These are phyloP conservation scores for Zelonia costaricensis DNA, from an alignment of 208 protist species.

Conservation along the genomic window DNA sequence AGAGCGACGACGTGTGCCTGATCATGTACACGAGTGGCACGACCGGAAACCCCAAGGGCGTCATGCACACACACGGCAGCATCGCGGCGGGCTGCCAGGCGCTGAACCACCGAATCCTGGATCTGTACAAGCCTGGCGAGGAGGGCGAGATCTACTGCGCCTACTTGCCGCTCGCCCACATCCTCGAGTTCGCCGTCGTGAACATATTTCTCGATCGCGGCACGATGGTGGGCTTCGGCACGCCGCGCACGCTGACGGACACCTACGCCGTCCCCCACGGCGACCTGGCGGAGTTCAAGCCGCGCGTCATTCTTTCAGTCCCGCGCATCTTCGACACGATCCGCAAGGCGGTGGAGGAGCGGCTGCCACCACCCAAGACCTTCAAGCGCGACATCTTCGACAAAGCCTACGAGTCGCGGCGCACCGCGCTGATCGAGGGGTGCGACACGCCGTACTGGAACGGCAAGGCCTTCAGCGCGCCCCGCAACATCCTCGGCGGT, in stretches of 20 bases:
- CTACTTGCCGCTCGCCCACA: constrained; percentile 92
- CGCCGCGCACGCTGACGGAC: constrained; percentile 78
- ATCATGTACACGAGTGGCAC: constrained; percentile 95
- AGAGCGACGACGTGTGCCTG: constrained; percentile 32
- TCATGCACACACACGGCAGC: constrained; percentile 71
- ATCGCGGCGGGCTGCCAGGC: constrained; percentile 42
- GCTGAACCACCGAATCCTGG: constrained; percentile 38
- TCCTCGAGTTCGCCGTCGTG: constrained; percentile 85
- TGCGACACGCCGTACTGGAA: constrained; percentile 89
- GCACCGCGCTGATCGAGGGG: constrained; percentile 58
- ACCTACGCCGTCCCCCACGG: constrained; percentile 64
- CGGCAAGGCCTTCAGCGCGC: constrained; percentile 72
- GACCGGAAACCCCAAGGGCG: constrained; percentile 90
- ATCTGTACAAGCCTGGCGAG: constrained; percentile 37
- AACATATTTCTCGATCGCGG: constrained; percentile 71
- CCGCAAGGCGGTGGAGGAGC: constrained; percentile 77
- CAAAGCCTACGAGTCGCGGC: constrained; percentile 56
- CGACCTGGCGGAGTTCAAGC: constrained; percentile 78
- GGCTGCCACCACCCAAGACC: constrained; percentile 54
- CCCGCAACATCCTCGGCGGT: constrained; percentile 59
- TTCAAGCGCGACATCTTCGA: constrained; percentile 84
- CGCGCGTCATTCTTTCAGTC: constrained; percentile 80
- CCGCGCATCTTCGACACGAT: constrained; percentile 90
- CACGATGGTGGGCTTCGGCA: constrained; percentile 71
- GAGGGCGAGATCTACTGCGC: constrained; percentile 72